Percentiles rank a stretch among this genome's conserved stretches.
These are phyloP conservation scores for Gloeostereum incarnatum DNA, from an alignment of 768 basidiomycete species.

Conservation along the genomic window DNA sequence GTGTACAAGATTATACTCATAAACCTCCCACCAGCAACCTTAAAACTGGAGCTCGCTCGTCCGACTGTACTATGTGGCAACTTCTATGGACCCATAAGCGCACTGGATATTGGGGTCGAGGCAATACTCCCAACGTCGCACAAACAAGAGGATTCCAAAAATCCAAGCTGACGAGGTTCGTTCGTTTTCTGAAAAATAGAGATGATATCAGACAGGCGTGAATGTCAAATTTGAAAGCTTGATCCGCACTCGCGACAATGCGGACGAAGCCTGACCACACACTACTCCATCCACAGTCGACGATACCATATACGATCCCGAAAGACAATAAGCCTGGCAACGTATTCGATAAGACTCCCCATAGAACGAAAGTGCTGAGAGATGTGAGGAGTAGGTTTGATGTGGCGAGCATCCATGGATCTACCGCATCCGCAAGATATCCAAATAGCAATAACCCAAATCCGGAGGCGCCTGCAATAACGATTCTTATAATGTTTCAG, in stretches of 20 bases:
- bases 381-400: constrained; percentile 12
- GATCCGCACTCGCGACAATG: constrained; percentile 10
- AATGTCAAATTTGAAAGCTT: too few species aligned
- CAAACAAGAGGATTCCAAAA: constrained; percentile 12
- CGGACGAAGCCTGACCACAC: constrained; percentile 19
- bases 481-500: not conserved
- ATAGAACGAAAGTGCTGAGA: constrained; percentile 18
- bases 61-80: too few species aligned
- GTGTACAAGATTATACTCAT: constrained; percentile 18
- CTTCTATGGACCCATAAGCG: constrained; percentile 5
- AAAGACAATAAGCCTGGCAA: constrained; percentile 17
- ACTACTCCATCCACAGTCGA: constrained; percentile 22
- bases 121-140: constrained; percentile 16
- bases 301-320: constrained; percentile 17
- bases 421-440: constrained; percentile 16
- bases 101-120: constrained; percentile 15
- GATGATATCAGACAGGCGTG: too few species aligned
- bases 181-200: constrained; percentile 2
- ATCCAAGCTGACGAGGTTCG: constrained; percentile 12
- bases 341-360: constrained; percentile 16
- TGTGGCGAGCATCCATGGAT: constrained; percentile 12
- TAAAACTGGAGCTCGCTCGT: constrained; percentile 12
- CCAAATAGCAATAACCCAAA: constrained; percentile 14
- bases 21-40: constrained; percentile 14
- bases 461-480: constrained; percentile 11